Conservation (phyloP, 768 basidiomycete species). For the Candolleomyces efflorescens region DNA sequence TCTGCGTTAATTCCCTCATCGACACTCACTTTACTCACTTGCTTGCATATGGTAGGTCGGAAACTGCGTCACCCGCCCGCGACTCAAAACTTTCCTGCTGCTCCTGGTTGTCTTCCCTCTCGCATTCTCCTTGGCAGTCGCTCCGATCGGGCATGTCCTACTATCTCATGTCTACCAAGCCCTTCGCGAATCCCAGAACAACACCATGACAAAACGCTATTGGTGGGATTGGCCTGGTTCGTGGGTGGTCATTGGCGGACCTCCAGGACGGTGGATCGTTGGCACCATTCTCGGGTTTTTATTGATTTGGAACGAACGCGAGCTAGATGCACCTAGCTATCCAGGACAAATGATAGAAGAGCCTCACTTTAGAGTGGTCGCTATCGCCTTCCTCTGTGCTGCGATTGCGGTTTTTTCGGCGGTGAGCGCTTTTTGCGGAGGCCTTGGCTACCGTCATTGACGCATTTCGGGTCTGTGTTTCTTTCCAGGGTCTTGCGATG, state of each 20-base stretch:
- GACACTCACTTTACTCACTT: not conserved
- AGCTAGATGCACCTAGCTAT: slow-evolving; percentile 7
- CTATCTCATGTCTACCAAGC: slow-evolving; percentile 24
- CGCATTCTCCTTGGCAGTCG: slow-evolving; percentile 22
- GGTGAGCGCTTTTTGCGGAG: slow-evolving; percentile 20
- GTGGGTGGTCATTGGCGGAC: slow-evolving; percentile 41
- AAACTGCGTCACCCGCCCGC: slow-evolving; percentile 35
- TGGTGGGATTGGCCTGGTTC: slow-evolving; percentile 45
- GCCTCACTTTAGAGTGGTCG: slow-evolving; percentile 31
- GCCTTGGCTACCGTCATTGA: not conserved
- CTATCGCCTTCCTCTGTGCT: slow-evolving; percentile 19
- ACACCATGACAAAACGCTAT: slow-evolving; percentile 22
- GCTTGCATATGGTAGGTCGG: slow-evolving; percentile 25
- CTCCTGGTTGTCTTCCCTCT: slow-evolving; percentile 29
- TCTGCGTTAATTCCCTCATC: not conserved
- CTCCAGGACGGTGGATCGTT: slow-evolving; percentile 36
- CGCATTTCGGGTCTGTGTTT: not conserved
- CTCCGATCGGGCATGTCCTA: slow-evolving; percentile 25
- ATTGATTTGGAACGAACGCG: slow-evolving; percentile 18
- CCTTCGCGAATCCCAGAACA: slow-evolving; percentile 21
- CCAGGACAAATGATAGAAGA: slow-evolving; percentile 29
- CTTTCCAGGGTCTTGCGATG: slow-evolving; percentile 24
- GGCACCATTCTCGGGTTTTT: slow-evolving; percentile 33
- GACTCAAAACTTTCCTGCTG: slow-evolving; percentile 33
- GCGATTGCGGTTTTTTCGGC: slow-evolving; percentile 32